These are phyloP conservation scores for Purpureocillium lavendulum DNA, from an alignment of 2,329 filamentous ascomycete genomes.

Conservation along the genomic window DNA sequence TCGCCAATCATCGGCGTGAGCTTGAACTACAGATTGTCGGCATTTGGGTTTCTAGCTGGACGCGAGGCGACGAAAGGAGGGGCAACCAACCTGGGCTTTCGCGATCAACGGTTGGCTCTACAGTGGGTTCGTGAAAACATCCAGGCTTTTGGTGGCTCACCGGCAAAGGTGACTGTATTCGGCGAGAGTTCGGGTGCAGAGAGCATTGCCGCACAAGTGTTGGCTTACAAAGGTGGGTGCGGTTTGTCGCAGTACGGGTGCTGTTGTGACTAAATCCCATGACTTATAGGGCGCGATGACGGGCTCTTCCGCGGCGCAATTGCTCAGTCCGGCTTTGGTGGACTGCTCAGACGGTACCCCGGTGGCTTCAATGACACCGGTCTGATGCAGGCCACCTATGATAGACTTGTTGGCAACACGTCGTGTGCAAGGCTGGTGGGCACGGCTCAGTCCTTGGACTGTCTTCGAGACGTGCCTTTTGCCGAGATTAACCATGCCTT, in stretches of 20 bases:
- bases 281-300: slow-evolving; percentile 31
- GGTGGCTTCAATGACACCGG: slow-evolving; percentile 20
- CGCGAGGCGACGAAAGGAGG: slow-evolving; percentile 29
- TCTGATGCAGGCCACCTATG: slow-evolving; percentile 16
- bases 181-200: slow-evolving; percentile 42
- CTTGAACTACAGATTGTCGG: slow-evolving; percentile 39
- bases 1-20: slow-evolving; percentile 28
- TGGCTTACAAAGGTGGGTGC: slow-evolving; percentile 35
- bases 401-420: slow-evolving; percentile 16
- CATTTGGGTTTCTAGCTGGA: slow-evolving; percentile 37
- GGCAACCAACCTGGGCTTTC: slow-evolving; percentile 39
- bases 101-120: slow-evolving; percentile 37
- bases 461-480: slow-evolving; percentile 17
- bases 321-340: slow-evolving; percentile 36
- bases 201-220: slow-evolving; percentile 34
- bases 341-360: slow-evolving; percentile 16
- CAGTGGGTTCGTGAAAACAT: slow-evolving; percentile 40
- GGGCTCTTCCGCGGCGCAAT: slow-evolving; percentile 42
- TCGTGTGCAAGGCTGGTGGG: slow-evolving; percentile 13
- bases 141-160: slow-evolving; percentile 33
- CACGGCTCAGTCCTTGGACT: slow-evolving; percentile 14
- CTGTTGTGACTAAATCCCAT: too few species aligned
- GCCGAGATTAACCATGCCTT: slow-evolving; percentile 16
- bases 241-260: too few species aligned
- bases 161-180: slow-evolving; percentile 38